A percentile compares a stretch with the other conserved stretches of the same genome.
Evolutionary conservation across 257 asterid species (phyloP).

Genomic region (Apocynum venetum): DNA sequence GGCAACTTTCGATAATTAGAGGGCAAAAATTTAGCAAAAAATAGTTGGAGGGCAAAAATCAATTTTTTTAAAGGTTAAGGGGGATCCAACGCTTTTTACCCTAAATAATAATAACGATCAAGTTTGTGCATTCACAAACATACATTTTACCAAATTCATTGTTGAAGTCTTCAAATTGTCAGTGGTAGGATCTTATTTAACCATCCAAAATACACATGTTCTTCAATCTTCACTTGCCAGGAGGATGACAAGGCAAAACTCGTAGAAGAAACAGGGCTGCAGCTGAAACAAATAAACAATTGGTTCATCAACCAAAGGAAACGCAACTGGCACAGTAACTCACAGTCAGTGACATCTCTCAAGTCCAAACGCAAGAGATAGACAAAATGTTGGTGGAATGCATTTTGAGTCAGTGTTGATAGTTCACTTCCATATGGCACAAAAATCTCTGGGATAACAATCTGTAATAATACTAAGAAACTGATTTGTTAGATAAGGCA

Average conservation of each 20-base stretch:
- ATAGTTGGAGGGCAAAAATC: no score
- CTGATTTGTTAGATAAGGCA: conserved; percentile 17
- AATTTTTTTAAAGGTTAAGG: no score
- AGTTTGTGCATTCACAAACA: no score
- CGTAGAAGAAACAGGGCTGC: conserved; percentile 87
- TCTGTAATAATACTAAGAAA: conserved; percentile 12
- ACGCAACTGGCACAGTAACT: conserved; percentile 88
- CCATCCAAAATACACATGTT: not conserved
- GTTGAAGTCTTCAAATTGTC: not conserved
- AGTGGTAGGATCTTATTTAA: not conserved
- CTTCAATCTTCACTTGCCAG: conserved; percentile 33
- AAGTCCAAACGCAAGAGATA: conserved; percentile 95
- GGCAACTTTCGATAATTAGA: no score
- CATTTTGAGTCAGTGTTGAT: not conserved
- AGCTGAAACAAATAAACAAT: conserved; percentile 90
- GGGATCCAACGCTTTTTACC: no score
- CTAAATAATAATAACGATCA: not conserved
- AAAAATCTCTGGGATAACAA: not conserved
- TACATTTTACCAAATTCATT: no score
- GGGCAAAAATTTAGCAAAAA: no score
- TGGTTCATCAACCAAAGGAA: conserved; percentile 99
- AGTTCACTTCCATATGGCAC: not conserved
- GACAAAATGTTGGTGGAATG: not conserved
- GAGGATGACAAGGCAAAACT: conserved; percentile 98
- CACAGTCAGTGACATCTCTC: conserved; percentile 76